These are phyloP conservation scores for Colletotrichum lupini DNA, from an alignment of 2,329 filamentous ascomycete species.

Conservation along the genomic window DNA sequence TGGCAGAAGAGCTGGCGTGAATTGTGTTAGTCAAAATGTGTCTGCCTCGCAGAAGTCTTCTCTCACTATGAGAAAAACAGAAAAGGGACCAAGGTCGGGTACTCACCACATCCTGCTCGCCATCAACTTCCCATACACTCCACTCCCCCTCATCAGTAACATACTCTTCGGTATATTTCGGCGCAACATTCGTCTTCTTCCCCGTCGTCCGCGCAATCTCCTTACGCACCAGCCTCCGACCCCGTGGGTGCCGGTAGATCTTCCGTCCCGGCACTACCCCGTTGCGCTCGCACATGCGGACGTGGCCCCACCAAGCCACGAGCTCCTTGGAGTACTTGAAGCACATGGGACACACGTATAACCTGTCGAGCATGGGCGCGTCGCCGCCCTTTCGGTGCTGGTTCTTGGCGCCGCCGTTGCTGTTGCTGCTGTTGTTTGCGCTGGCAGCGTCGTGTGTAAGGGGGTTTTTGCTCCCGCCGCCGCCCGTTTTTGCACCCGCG, in stretches of 20 bases:
- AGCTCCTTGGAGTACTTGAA: constrained; percentile 87
- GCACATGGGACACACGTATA: constrained; percentile 92
- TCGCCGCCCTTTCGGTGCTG: constrained; percentile 46
- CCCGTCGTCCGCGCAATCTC: constrained; percentile 44
- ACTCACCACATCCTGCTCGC: constrained; percentile 80
- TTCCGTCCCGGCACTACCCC: constrained; percentile 71
- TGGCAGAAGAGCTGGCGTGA: constrained; percentile 81
- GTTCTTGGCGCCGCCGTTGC: constrained; percentile 42
- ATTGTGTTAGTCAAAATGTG: constrained; percentile 22
- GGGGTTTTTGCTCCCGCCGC: constrained; percentile 24
- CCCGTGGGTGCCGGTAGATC: constrained; percentile 75
- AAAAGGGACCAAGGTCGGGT: background rate
- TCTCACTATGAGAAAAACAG: background rate
- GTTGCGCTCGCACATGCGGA: constrained; percentile 65
- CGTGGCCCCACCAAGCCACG: constrained; percentile 68
- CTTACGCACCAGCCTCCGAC: constrained; percentile 52
- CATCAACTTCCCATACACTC: constrained; percentile 93
- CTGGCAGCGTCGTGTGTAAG: constrained; percentile 28
- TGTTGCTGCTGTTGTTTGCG: background rate
- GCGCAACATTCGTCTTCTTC: constrained; percentile 48
- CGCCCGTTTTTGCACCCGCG: constrained; percentile 30
- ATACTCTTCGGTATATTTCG: constrained; percentile 55
- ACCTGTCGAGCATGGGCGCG: constrained; percentile 66
- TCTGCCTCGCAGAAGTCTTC: background rate
- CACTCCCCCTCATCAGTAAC: constrained; percentile 75